Conservation (phyloP, 441 rosid genomes). For the Syzygium malaccense region DNA sequence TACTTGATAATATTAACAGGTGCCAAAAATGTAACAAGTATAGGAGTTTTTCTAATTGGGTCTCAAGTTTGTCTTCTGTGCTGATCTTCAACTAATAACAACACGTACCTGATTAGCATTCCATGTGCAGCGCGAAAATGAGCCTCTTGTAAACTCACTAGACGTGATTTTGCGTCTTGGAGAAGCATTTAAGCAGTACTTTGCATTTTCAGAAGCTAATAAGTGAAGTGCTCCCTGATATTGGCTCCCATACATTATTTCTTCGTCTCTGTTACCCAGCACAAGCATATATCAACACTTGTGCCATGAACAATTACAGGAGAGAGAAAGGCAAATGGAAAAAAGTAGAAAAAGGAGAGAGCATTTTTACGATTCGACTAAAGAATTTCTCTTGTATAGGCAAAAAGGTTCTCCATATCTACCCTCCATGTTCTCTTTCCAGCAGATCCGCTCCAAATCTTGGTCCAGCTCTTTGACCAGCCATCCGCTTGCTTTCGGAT, state of each 20-base stretch:
- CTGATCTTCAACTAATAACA: not conserved
- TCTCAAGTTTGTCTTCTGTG: not conserved
- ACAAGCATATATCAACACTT: conserved; percentile 1
- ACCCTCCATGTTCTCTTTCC: conserved; percentile 37
- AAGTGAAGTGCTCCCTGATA: conserved; percentile 39
- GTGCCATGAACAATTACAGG: not conserved
- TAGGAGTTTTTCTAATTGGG: not conserved
- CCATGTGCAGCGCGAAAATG: conserved; percentile 60
- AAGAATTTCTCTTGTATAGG: conserved; percentile 58
- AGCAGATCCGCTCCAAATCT: conserved; percentile 57
- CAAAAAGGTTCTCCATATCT: conserved; percentile 41
- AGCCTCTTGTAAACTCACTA: conserved; percentile 40
- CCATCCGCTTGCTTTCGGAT: conserved; percentile 63
- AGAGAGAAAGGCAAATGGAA: not conserved
- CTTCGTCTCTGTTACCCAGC: conserved; percentile 35
- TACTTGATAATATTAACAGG: not conserved
- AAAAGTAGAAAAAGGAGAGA: not conserved
- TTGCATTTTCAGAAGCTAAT: conserved; percentile 43
- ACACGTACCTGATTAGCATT: conserved; percentile 72
- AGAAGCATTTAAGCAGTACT: conserved; percentile 71
- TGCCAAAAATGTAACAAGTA: not conserved
- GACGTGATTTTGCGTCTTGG: conserved; percentile 56
- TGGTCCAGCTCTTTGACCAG: conserved; percentile 32
- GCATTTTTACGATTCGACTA: conserved; percentile 32
- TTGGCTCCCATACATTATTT: conserved; percentile 25